A percentile compares a stretch with the other conserved stretches of the same genome.
phyloP scores from a whole-genome alignment of 495 filamentous ascomycete genomes.

The Trichoderma parareesei region DNA sequence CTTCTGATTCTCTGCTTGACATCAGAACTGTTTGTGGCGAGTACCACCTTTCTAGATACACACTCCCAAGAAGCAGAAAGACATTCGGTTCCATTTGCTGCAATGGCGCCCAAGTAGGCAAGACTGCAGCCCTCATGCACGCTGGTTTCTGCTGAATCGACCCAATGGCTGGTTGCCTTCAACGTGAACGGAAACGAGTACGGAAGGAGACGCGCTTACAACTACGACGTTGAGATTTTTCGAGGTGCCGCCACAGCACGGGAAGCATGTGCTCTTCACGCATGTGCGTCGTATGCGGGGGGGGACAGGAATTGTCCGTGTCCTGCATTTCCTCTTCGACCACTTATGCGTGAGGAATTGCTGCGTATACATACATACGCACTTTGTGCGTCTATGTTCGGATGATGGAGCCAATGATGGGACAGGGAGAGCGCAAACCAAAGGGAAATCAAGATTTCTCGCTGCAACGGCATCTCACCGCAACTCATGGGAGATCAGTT shows the following conservation, averaged over 20 bases:
- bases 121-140: not conserved
- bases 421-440: not conserved
- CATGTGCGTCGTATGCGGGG: not conserved
- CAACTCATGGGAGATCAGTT: not conserved
- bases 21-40: not conserved
- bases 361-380: not conserved
- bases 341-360: not conserved
- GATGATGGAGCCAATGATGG: not conserved
- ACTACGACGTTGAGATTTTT: not conserved
- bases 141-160: not conserved
- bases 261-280: not conserved
- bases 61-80: no score
- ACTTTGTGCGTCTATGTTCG: not conserved
- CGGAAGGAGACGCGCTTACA: not conserved
- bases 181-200: not conserved
- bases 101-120: slow-evolving; percentile 7
- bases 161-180: not conserved
- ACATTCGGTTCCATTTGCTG: not conserved
- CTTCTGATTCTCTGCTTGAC: not conserved
- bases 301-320: not conserved
- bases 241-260: not conserved
- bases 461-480: not conserved
- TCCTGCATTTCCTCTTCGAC: not conserved
- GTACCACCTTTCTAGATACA: not conserved
- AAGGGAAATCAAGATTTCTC: not conserved